Percentiles rank a stretch among this genome's conserved stretches.
Evolutionary conservation across 371 early-diverging fungal genomes (phyloP).

Genomic region (Astathelohania contejeani): DNA sequence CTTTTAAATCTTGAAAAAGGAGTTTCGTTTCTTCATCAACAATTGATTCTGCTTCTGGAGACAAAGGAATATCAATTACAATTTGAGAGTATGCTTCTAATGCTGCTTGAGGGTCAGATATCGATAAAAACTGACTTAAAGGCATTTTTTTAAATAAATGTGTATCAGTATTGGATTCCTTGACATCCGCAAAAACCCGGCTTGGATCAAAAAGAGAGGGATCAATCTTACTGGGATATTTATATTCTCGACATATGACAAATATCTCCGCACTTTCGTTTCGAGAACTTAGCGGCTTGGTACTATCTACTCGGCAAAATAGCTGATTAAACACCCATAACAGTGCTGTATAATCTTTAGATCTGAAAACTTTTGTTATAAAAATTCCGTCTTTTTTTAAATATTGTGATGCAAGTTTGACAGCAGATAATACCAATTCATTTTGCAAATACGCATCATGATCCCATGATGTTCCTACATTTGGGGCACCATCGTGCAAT

Average conservation of each 20-base stretch:
- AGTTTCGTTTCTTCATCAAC: constrained; percentile 48
- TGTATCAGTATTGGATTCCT: constrained; percentile 25
- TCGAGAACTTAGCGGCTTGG: constrained; percentile 94
- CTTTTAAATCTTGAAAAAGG: constrained; percentile 36
- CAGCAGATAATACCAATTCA: constrained; percentile 77
- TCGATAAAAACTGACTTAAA: neutral
- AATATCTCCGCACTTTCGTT: constrained; percentile 99
- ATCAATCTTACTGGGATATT: constrained; percentile 75
- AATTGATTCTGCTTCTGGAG: constrained; percentile 21
- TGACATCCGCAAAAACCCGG: constrained; percentile 63
- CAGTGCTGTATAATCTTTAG: constrained; percentile 92
- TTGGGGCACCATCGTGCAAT: constrained; percentile 98
- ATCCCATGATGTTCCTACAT: constrained; percentile 87
- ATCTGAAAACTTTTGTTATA: constrained; percentile 94
- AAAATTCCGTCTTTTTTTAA: constrained; percentile 81
- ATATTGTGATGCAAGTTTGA: constrained; percentile 85
- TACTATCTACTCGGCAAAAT: constrained; percentile 87
- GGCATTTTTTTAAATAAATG: constrained; percentile 51
- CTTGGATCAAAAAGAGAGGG: constrained; percentile 77
- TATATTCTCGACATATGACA: constrained; percentile 83
- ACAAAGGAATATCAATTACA: neutral
- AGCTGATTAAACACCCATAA: constrained; percentile 91
- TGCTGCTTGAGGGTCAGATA: neutral
- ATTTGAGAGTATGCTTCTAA: constrained; percentile 4
- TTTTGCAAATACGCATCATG: constrained; percentile 94